These are phyloP conservation scores for Xylariaceae sp. DNA, from an alignment of 2,329 filamentous ascomycete species.

Conservation along the genomic window DNA sequence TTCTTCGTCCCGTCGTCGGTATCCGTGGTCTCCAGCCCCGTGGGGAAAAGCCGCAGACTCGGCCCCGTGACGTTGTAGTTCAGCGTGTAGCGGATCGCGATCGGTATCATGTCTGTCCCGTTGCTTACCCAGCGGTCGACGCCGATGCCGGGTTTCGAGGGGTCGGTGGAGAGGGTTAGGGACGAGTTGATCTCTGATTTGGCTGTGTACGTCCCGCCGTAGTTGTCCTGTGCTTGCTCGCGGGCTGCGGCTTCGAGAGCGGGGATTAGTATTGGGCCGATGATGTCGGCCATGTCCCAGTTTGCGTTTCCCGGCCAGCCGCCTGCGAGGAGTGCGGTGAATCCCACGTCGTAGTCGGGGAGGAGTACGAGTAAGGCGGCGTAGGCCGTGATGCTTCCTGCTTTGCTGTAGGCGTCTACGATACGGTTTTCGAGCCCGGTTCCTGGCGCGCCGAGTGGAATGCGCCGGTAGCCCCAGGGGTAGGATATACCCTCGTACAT, in stretches of 20 bases:
- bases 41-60: slow-evolving; percentile 26
- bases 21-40: slow-evolving; percentile 19
- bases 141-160: slow-evolving; percentile 22
- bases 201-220: slow-evolving; percentile 21
- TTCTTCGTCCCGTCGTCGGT: slow-evolving; percentile 10
- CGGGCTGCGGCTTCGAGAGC: slow-evolving; percentile 25
- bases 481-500: slow-evolving; percentile 35
- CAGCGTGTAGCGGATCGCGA: slow-evolving; percentile 25
- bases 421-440: slow-evolving; percentile 19
- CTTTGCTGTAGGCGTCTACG: slow-evolving; percentile 29
- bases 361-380: slow-evolving; percentile 25
- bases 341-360: slow-evolving; percentile 29
- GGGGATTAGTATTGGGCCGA: slow-evolving; percentile 22
- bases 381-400: slow-evolving; percentile 28
- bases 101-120: slow-evolving; percentile 26
- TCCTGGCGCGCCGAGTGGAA: slow-evolving; percentile 19
- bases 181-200: slow-evolving; percentile 14
- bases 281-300: slow-evolving; percentile 27
- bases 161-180: slow-evolving; percentile 22
- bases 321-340: slow-evolving; percentile 25
- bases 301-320: slow-evolving; percentile 28
- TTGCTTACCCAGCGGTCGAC: slow-evolving; percentile 26
- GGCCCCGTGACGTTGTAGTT: slow-evolving; percentile 24
- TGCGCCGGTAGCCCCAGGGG: slow-evolving; percentile 43
- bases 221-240: slow-evolving; percentile 17